Conservation (phyloP, 805 yeast species). For the Candida sphagnicola region DNA sequence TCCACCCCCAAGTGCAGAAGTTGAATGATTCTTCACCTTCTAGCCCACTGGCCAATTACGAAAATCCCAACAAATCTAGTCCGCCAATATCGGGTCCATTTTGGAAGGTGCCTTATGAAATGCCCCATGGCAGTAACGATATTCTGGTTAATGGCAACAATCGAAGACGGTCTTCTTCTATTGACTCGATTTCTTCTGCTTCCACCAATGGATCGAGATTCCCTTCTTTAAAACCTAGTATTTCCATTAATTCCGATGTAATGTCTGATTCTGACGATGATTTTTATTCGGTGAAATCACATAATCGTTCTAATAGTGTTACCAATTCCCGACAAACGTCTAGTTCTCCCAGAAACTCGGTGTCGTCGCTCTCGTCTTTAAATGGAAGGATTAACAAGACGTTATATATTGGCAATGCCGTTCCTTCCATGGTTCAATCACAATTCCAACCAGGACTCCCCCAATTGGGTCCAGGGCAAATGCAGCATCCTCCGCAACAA, state of each 20-base stretch:
- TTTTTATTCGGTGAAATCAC: slow-evolving; percentile 23
- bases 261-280: slow-evolving; percentile 34
- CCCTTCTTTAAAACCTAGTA: slow-evolving; percentile 25
- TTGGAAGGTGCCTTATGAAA: slow-evolving; percentile 62
- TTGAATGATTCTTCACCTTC: slow-evolving; percentile 4
- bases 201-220: slow-evolving; percentile 36
- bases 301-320: slow-evolving; percentile 7
- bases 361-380: slow-evolving; percentile 26
- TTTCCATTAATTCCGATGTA: slow-evolving; percentile 18
- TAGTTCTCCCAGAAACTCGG: slow-evolving; percentile 30
- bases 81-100: slow-evolving; percentile 44
- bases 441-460: slow-evolving; percentile 10
- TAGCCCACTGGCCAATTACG: slow-evolving; percentile 4
- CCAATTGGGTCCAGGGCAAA: not conserved
- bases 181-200: slow-evolving; percentile 48
- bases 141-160: not conserved
- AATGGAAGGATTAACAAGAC: slow-evolving; percentile 24
- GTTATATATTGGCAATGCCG: slow-evolving; percentile 4
- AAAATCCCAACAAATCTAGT: slow-evolving; percentile 10
- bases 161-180: slow-evolving; percentile 39
- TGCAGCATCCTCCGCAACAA: not conserved
- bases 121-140: slow-evolving; percentile 29
- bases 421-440: slow-evolving; percentile 6
- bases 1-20: slow-evolving; percentile 5
- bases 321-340: slow-evolving; percentile 8